Evolutionary conservation across 176 grass and related monocot genomes (phyloP).

Genomic region (Musa troglodytarum): DNA sequence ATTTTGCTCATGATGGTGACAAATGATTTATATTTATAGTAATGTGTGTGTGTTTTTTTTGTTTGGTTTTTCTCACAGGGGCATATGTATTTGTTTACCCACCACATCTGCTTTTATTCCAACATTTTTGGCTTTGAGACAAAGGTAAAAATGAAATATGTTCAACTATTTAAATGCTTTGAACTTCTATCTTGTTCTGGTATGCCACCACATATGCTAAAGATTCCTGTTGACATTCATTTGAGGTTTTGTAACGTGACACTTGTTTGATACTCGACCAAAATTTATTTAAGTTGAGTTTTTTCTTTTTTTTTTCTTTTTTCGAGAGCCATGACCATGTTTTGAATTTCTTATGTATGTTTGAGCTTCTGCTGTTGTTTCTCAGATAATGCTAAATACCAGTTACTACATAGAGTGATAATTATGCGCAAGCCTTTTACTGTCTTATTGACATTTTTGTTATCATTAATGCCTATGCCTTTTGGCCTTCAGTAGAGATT

Average conservation of each 20-base stretch:
- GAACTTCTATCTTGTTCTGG: neutral
- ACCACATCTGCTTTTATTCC: constrained; percentile 90
- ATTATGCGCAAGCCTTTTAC: neutral
- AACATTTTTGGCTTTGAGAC: constrained; percentile 99
- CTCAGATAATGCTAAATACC: neutral
- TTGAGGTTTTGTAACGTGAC: neutral
- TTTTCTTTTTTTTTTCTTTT: neutral
- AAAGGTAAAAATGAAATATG: constrained; percentile 44
- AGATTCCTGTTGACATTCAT: neutral
- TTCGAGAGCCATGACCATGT: neutral
- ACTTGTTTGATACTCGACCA: neutral
- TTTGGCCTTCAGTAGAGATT: too few relatives aligned
- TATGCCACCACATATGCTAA: neutral
- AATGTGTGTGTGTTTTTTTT: neutral
- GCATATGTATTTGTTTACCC: constrained; percentile 97
- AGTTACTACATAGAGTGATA: neutral
- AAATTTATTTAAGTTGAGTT: neutral
- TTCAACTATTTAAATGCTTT: neutral
- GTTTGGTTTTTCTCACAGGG: constrained; percentile 40
- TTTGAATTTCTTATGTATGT: neutral
- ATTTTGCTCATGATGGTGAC: neutral
- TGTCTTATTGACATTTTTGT: neutral
- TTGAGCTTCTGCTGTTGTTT: neutral
- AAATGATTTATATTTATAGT: neutral
- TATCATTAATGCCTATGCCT: too few relatives aligned